A percentile compares a stretch with the other conserved stretches of the same genome.
Evolutionary conservation across 371 early-diverging fungal species (phyloP).

Genomic region (Apophysomyces trapeziformis): DNA sequence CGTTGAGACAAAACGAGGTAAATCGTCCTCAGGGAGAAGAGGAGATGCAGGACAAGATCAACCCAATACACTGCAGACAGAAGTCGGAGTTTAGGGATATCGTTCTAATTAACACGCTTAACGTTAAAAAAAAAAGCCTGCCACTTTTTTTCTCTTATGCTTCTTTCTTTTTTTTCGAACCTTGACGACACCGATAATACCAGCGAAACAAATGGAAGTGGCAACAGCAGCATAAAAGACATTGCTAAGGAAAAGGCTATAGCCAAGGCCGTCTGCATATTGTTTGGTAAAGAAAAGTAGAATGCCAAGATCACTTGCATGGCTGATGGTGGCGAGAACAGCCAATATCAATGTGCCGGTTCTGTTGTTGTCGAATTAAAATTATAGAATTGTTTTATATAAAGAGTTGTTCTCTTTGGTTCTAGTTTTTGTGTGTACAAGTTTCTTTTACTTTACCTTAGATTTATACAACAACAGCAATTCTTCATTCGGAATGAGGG

Average conservation of each 20-base stretch:
- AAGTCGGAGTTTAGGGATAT: conserved; percentile 42
- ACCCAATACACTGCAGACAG: conserved; percentile 46
- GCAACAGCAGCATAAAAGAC: conserved; percentile 45
- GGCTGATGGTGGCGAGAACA: conserved; percentile 37
- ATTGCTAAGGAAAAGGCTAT: conserved; percentile 36
- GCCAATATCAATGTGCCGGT: conserved; percentile 46
- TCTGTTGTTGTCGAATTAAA: conserved; percentile 15
- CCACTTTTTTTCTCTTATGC: not conserved
- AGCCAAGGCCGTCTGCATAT: conserved; percentile 33
- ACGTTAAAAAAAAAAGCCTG: not conserved
- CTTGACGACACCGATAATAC: conserved; percentile 47
- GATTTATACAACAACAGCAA: conserved; percentile 2
- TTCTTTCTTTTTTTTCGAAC: conserved; percentile 17
- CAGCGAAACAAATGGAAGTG: conserved; percentile 42
- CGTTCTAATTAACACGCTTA: conserved; percentile 31
- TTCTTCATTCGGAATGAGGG: not conserved
- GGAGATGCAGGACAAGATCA: conserved; percentile 45
- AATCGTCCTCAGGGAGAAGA: conserved; percentile 43
- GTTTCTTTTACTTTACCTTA: not conserved
- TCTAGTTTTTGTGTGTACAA: too few relatives aligned
- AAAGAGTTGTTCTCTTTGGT: too few relatives aligned
- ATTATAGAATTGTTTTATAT: too few relatives aligned
- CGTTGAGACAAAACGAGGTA: conserved; percentile 38
- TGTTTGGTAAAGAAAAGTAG: conserved; percentile 35
- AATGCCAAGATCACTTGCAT: conserved; percentile 39